phyloP scores from a whole-genome alignment of 768 basidiomycete species.

The Mycena sanguinolenta region DNA sequence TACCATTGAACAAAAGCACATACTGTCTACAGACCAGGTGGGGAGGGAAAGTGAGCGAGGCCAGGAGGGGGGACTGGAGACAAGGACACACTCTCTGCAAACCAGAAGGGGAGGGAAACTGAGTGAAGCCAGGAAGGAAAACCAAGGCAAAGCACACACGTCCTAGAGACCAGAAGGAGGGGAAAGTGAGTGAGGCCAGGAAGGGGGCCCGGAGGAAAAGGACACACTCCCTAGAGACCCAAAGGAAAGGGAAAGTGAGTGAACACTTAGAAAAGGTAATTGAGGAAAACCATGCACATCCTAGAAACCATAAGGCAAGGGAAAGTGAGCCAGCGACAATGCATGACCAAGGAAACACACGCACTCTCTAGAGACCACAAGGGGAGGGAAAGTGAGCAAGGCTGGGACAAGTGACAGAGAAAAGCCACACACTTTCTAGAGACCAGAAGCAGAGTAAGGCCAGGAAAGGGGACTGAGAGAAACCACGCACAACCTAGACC shows the following conservation, averaged over 20 bases:
- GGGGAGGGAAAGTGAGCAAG: not conserved
- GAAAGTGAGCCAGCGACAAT: not conserved
- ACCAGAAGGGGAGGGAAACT: not conserved
- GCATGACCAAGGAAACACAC: not conserved
- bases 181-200: no score
- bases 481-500: not conserved
- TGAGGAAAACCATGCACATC: not conserved
- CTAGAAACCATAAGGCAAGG: not conserved
- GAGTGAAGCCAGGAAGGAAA: not conserved
- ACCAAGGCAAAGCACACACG: no score
- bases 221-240: not conserved
- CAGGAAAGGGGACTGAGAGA: not conserved
- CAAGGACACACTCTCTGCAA: not conserved
- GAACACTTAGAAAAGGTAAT: not conserved
- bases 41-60: not conserved
- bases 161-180: no score
- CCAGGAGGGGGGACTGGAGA: not conserved
- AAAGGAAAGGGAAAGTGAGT: conserved; percentile 4
- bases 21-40: not conserved
- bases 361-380: not conserved
- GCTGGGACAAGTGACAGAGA: not conserved
- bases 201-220: not conserved
- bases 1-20: not conserved
- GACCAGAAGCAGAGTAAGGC: conserved; percentile 1
- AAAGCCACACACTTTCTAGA: not conserved